Conservation (phyloP, 2,329 filamentous ascomycete genomes). For the Talaromyces rugulosus region DNA sequence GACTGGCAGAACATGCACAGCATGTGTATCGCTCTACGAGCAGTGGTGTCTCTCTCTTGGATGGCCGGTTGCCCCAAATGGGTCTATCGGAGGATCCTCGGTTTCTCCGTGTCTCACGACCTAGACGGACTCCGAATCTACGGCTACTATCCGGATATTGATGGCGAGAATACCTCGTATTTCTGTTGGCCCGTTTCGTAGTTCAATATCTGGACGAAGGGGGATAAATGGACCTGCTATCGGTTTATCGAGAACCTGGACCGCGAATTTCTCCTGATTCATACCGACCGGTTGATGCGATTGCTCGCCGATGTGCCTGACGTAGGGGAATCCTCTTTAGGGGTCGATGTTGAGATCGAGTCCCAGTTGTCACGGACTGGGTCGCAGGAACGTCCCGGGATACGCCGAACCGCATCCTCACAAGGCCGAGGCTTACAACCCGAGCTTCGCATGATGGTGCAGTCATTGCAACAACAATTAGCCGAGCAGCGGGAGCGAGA, state of each 20-base stretch:
- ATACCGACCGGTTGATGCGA: neutral
- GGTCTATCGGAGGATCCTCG: conserved; percentile 18
- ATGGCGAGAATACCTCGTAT: conserved; percentile 8
- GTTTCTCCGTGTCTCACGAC: conserved; percentile 21
- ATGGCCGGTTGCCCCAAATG: conserved; percentile 4
- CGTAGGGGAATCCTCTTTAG: neutral
- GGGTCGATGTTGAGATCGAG: neutral
- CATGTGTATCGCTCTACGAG: neutral
- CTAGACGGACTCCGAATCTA: conserved; percentile 20
- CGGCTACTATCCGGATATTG: conserved; percentile 19
- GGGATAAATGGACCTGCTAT: conserved; percentile 1
- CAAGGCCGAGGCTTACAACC: neutral
- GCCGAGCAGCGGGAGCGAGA: too few relatives aligned
- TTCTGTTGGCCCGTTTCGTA: neutral
- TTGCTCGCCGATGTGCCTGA: neutral
- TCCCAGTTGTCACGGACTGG: neutral
- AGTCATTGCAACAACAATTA: neutral
- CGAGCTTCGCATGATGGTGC: conserved; percentile 3
- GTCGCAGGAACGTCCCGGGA: neutral
- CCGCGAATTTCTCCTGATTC: neutral
- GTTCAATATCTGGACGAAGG: neutral
- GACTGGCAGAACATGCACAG: too few relatives aligned
- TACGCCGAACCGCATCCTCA: neutral
- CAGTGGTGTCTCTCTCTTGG: neutral
- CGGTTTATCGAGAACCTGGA: neutral